Percentiles rank a stretch among this genome's conserved stretches.
These are phyloP conservation scores for Dalbergia cochinchinensis DNA, from an alignment of 306 rosid species.

Conservation along the genomic window DNA sequence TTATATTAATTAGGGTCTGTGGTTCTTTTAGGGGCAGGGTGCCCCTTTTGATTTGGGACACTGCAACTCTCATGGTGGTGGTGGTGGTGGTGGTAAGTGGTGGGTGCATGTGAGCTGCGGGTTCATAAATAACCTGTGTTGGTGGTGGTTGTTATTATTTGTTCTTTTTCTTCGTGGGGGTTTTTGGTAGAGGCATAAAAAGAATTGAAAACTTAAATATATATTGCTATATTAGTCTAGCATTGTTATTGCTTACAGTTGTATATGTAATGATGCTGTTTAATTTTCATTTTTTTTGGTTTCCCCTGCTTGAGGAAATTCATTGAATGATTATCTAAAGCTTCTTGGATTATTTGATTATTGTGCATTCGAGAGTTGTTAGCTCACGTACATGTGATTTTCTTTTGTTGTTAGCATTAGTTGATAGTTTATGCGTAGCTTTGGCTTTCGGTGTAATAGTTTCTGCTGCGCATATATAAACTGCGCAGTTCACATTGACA, in stretches of 20 bases:
- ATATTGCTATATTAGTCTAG: not conserved
- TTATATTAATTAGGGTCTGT: not conserved
- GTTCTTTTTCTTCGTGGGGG: too few relatives aligned
- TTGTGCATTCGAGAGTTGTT: too few relatives aligned
- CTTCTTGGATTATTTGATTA: not conserved
- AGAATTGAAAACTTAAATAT: not conserved
- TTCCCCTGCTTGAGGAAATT: conserved; percentile 37
- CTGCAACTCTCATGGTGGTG: not conserved
- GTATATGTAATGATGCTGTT: conserved; percentile 16
- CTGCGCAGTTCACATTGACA: too few relatives aligned
- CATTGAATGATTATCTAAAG: not conserved
- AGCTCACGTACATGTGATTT: too few relatives aligned
- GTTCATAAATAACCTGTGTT: not conserved
- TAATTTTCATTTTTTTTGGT: not conserved
- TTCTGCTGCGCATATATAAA: too few relatives aligned
- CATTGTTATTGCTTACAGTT: not conserved
- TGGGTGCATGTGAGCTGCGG: not conserved
- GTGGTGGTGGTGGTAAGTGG: not conserved
- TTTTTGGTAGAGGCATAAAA: not conserved
- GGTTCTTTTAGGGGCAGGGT: too few relatives aligned
- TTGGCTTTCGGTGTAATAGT: too few relatives aligned
- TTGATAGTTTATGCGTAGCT: too few relatives aligned
- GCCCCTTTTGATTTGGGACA: not conserved
- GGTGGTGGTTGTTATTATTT: too few relatives aligned
- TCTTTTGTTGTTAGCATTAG: too few relatives aligned